Percentiles rank a stretch among this genome's conserved stretches.
Evolutionary conservation across 2,329 filamentous ascomycete species (phyloP).

Genomic region (Verticillium dahliae): DNA sequence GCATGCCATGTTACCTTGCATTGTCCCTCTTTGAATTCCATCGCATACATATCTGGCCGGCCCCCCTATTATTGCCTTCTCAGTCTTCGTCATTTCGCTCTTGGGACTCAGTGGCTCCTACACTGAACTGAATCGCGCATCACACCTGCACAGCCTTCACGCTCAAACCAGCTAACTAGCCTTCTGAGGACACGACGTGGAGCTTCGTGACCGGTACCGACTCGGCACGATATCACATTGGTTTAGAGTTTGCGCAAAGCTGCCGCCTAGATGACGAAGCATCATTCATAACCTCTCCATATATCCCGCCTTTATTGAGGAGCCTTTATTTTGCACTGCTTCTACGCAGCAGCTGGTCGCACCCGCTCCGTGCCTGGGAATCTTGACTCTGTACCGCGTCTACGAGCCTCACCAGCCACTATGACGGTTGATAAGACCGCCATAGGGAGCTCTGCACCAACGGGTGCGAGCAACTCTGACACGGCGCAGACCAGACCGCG

Average conservation of each 20-base stretch:
- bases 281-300: neutral
- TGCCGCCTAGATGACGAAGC: neutral
- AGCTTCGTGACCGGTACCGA: neutral
- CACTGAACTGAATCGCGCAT: neutral
- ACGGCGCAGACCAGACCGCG: constrained; percentile 1
- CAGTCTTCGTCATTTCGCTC: neutral
- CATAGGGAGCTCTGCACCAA: constrained; percentile 1
- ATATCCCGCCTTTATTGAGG: neutral
- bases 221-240: neutral
- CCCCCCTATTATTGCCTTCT: neutral
- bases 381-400: neutral
- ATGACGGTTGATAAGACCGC: constrained; percentile 8
- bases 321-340: neutral
- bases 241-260: neutral
- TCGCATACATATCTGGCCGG: neutral
- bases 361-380: neutral
- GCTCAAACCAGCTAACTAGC: neutral
- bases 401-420: neutral
- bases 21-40: neutral
- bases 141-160: neutral
- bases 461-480: neutral
- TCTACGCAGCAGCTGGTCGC: neutral
- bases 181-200: neutral
- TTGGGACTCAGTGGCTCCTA: neutral
- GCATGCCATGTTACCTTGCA: neutral